phyloP scores from a whole-genome alignment of 2,329 filamentous ascomycete species.

The Paecilomyces fulvus region DNA sequence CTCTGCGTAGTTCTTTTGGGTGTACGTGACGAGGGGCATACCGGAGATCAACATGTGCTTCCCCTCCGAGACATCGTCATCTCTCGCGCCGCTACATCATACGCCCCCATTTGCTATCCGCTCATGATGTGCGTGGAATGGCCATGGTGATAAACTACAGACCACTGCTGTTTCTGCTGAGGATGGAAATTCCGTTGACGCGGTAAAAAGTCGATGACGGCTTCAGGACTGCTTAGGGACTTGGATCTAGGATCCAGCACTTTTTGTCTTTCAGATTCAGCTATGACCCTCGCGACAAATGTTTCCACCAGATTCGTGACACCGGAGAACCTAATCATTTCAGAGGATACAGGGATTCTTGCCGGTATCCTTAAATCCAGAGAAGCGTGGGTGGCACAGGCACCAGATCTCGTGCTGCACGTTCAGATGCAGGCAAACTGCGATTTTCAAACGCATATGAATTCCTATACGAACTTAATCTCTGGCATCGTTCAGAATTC shows the following conservation, averaged over 20 bases:
- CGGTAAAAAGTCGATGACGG: background rate
- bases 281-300: background rate
- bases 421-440: conserved; percentile 12
- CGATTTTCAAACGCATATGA: background rate
- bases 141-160: background rate
- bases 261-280: background rate
- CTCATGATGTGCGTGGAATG: background rate
- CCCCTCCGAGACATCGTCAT: no score
- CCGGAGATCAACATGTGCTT: no score
- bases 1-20: no score
- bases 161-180: background rate
- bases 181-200: background rate
- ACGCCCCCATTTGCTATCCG: background rate
- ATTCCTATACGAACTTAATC: conserved; percentile 10
- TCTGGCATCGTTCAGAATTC: conserved; percentile 16
- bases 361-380: background rate
- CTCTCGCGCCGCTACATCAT: background rate
- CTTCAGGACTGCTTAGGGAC: background rate
- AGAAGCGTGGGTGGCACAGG: background rate
- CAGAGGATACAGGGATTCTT: background rate
- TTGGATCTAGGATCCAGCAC: background rate
- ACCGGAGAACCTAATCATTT: background rate
- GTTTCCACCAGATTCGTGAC: background rate
- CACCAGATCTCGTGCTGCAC: conserved; percentile 18
- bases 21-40: no score